These are phyloP conservation scores for Silene noctiflora DNA, from an alignment of 179 eudicot species.

Conservation along the genomic window DNA sequence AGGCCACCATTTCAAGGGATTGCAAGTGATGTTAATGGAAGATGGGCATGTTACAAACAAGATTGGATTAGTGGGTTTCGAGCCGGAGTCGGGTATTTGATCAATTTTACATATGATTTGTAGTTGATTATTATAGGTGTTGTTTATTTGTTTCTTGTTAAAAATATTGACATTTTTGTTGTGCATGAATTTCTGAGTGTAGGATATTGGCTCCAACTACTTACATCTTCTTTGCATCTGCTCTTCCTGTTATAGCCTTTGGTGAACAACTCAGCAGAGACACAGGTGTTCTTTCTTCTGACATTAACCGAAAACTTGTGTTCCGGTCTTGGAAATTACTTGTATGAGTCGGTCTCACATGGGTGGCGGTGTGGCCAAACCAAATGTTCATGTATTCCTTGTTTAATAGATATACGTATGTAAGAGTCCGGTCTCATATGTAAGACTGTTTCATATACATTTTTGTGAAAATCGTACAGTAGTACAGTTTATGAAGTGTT, in stretches of 20 bases:
- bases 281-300: constrained; percentile 33
- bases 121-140: too few relatives aligned
- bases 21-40: constrained; percentile 47
- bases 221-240: constrained; percentile 56
- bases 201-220: constrained; percentile 51
- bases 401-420: too few relatives aligned
- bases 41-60: constrained; percentile 54
- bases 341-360: neutral
- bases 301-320: too few relatives aligned
- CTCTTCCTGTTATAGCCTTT: constrained; percentile 54
- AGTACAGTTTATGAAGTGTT: neutral
- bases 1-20: constrained; percentile 53
- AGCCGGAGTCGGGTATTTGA: constrained; percentile 60
- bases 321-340: neutral
- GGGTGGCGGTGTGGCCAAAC: too few relatives aligned
- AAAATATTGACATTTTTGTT: neutral
- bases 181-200: neutral
- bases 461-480: too few relatives aligned
- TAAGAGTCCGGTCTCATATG: neutral
- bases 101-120: neutral
- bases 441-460: neutral
- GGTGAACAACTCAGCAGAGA: constrained; percentile 54
- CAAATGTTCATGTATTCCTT: too few relatives aligned
- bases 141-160: too few relatives aligned
- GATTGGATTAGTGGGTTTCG: constrained; percentile 62